Percentiles rank a stretch among this genome's conserved stretches.
Evolutionary conservation across 2,329 filamentous ascomycete genomes (phyloP).

Genomic region (Endocalyx cinctus): DNA sequence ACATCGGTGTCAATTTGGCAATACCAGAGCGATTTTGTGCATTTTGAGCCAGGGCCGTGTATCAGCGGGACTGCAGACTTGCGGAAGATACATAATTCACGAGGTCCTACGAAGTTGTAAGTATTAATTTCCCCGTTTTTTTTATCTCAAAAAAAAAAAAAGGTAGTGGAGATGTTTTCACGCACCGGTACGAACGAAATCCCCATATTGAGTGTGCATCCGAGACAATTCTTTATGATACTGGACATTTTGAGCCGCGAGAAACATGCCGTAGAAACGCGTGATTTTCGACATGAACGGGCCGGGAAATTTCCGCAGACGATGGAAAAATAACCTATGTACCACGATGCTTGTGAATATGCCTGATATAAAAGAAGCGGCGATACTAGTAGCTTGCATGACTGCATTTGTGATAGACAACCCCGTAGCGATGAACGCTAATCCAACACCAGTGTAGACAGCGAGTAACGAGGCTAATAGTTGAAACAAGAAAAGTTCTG

Average conservation of each 20-base stretch:
- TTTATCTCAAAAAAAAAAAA: no score
- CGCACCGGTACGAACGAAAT: background rate
- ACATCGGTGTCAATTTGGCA: background rate
- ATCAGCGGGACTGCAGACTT: background rate
- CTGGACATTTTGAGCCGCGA: background rate
- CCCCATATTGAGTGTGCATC: slow-evolving; percentile 1
- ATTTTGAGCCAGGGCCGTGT: background rate
- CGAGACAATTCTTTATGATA: background rate
- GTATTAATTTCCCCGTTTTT: no score
- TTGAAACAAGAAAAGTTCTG: no score
- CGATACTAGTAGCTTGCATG: no score
- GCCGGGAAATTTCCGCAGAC: background rate
- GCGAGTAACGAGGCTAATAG: no score
- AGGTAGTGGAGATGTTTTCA: background rate
- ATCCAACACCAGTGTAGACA: no score
- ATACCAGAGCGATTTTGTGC: background rate
- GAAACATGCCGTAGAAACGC: background rate
- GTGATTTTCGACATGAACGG: background rate
- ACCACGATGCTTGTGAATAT: background rate
- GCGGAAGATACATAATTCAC: slow-evolving; percentile 1
- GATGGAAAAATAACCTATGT: background rate
- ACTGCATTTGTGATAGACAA: no score
- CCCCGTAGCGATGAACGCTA: no score
- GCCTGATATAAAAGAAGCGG: background rate
- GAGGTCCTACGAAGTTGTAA: background rate